A percentile compares a stretch with the other conserved stretches of the same genome.
phyloP scores from a whole-genome alignment of 495 filamentous ascomycete genomes.

The Umbilicaria muhlenbergii region DNA sequence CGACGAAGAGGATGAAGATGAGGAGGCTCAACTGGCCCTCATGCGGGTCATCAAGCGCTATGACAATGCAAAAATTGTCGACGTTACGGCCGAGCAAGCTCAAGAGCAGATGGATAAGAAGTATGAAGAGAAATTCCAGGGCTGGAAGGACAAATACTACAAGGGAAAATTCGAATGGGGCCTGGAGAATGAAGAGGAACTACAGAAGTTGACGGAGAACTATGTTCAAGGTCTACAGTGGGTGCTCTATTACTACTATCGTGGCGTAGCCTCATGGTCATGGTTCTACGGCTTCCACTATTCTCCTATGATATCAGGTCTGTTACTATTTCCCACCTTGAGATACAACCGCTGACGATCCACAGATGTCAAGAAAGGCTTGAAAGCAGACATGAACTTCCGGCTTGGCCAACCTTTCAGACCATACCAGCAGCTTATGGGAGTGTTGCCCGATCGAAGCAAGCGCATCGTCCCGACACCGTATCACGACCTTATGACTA shows the following conservation, averaged over 20 bases:
- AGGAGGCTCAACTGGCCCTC: conserved; percentile 71
- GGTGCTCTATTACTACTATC: conserved; percentile 97
- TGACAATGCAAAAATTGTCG: conserved; percentile 73
- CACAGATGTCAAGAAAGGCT: conserved; percentile 72
- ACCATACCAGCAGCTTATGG: conserved; percentile 96
- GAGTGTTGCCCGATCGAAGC: conserved; percentile 89
- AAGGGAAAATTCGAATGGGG: conserved; percentile 78
- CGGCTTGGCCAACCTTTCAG: conserved; percentile 83
- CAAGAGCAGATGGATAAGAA: conserved; percentile 60
- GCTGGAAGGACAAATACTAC: conserved; percentile 93
- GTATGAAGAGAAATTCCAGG: conserved; percentile 73
- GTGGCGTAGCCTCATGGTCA: conserved; percentile 92
- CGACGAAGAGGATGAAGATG: conserved; percentile 51
- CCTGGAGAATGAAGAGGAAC: conserved; percentile 64
- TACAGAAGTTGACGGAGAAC: conserved; percentile 77
- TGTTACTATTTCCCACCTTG: conserved; percentile 7
- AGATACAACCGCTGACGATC: conserved; percentile 4
- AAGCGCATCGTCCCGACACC: conserved; percentile 83
- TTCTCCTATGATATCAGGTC: conserved; percentile 87
- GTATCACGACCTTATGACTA: conserved; percentile 88
- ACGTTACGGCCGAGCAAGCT: conserved; percentile 63
- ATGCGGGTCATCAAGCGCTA: conserved; percentile 74
- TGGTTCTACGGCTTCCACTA: conserved; percentile 98
- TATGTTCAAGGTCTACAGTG: conserved; percentile 97
- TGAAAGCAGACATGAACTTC: conserved; percentile 82